Base-by-base conservation (phyloP, 2,329 filamentous ascomycete genomes). In the Fusarium sp. region DNA sequence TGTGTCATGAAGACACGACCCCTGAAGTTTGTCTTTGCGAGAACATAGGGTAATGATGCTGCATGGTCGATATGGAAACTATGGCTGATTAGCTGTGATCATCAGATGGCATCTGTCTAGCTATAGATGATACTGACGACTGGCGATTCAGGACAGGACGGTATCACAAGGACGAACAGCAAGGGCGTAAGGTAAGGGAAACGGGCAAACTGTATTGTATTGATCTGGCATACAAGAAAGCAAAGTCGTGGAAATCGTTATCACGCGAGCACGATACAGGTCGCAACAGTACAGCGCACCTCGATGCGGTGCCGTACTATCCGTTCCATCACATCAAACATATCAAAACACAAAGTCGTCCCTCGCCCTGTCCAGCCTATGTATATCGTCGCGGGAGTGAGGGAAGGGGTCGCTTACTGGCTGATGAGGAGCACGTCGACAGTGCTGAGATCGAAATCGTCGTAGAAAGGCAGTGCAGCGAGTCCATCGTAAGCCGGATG, bases 31-130 rank as follows among this genome's bases (percentile, higher is more conserved):
- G 96, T 98, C 85, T 99, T 99, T 72, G 95, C 93, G 72, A 99
- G 88, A 65, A 99, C 96, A 80, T 98, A 99, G 46, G 96, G 96
- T 49, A 99, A 85, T n/a, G 95, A 97, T 18, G 95, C 95, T n/a
- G 96, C 96, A 84, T 99, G 96, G 79, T 99, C 96, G 80, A 98
- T 88, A 81, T 99, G 96, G 80, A 99, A 99, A 92, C 95, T 98
- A 73, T 70, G 42, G 59, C 56, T 55, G 50, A 69, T 79, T 74
- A 79, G 77, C 75, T 60, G 63, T 60, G 32, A 53, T 71, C 54
- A 56, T 74, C 45, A 53, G 44, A 18, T 48, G 53, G 62, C 46
- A 44, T 49, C 41, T 67, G 58, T 37, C 67, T 66, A 54, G 53
- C 52, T 46, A 46, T 38, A 27, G 41, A 56, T 59, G 42, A 60